Base-by-base conservation (phyloP, 306 rosid genomes). In the Quercus robur region DNA sequence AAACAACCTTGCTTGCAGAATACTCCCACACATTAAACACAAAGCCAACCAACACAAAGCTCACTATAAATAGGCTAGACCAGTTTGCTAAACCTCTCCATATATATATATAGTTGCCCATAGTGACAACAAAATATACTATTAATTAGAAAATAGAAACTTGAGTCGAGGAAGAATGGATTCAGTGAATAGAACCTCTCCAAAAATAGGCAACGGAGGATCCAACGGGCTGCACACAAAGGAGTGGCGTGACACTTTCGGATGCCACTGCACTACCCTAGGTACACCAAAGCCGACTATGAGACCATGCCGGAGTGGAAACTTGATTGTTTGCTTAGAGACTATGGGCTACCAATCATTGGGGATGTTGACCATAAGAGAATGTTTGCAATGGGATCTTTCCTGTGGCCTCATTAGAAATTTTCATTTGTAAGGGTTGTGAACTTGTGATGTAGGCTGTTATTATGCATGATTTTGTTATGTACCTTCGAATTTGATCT, bases 201-300 rank as follows among this genome's bases (percentile, higher is more conserved):
- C 46, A 41, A 41, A 41, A 8, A 41, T 41, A 41, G 46, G 46
- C 46, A 41, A 41, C 46, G 46, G 46, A 41, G 46, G 46, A 41
- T 41, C 46, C 46, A 41, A 41, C 46, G 46, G 46, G 46, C 12
- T 3, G 12, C 46, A 41, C 3, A 8, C 46, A 12, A 52, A 71
- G 41, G 81, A 77, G 56, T 30, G 78, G 3, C 62, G 83, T 28
- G 83, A 83, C 56, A 83, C 33, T 86, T 88, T 78, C 88, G 87
- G 82, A 90, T 90, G 92, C 92, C 92, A 56, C 77, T 88, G 25
- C 92, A 90, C 85, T 90, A 88, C 79, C 94, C 94, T 51, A 84
- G 86, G 76, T 88, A 90, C 84, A 83, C 86, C 2, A 46, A 82
- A 55, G 79, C 83, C 26, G 94, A 90, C 73, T 88, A 90, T 56